Evolutionary conservation across 176 grass and related monocot genomes (phyloP).

Genomic region (Poa annua): DNA sequence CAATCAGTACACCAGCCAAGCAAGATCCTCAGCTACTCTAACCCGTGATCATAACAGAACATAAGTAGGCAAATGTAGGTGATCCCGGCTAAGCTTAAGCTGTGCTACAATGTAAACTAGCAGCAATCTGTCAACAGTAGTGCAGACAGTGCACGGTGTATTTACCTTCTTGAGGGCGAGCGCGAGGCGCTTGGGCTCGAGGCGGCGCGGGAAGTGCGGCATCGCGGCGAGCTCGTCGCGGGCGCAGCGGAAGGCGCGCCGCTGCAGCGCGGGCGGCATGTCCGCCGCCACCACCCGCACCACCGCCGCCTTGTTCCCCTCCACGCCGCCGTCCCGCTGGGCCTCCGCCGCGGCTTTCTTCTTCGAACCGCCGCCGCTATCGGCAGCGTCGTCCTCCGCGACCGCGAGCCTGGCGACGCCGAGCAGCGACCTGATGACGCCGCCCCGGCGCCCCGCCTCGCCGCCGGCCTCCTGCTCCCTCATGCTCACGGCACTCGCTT

Average conservation of each 20-base stretch:
- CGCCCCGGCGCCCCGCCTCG: conserved; percentile 65
- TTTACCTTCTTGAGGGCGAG: conserved; percentile 91
- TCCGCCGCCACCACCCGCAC: conserved; percentile 76
- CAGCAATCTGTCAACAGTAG: background rate
- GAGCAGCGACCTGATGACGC: conserved; percentile 63
- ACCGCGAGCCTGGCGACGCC: conserved; percentile 59
- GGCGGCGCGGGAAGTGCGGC: conserved; percentile 61
- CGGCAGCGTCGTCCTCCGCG: conserved; percentile 36
- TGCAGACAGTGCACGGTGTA: background rate
- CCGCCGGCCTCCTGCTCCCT: conserved; percentile 46
- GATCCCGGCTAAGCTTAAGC: background rate
- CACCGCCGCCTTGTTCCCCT: conserved; percentile 58
- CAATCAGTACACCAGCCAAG: background rate
- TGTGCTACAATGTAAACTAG: background rate
- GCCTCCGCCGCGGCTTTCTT: conserved; percentile 36
- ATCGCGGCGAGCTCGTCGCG: conserved; percentile 75
- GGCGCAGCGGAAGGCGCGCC: conserved; percentile 76
- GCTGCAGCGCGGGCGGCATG: conserved; percentile 77
- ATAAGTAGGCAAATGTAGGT: background rate
- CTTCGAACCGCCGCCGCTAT: background rate
- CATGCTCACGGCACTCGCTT: background rate
- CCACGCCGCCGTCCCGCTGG: background rate
- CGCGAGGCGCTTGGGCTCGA: conserved; percentile 87
- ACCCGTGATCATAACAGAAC: background rate
- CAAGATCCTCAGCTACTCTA: background rate